Base-by-base conservation (phyloP, 2,329 filamentous ascomycete species). In the Diplocarpon mali region DNA sequence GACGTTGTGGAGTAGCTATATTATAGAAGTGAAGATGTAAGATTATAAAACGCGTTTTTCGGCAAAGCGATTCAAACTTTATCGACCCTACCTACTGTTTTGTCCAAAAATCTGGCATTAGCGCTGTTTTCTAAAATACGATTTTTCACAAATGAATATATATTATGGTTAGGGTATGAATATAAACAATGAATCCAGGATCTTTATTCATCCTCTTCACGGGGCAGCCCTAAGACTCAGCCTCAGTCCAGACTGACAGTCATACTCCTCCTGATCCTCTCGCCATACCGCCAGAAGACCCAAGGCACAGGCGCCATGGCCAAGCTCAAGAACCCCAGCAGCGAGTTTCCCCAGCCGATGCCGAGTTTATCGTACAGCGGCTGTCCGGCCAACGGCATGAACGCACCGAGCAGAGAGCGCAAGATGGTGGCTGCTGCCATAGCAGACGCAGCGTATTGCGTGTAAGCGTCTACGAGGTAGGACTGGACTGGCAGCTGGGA, bases 291-390 rank as follows among this genome's bases (percentile, higher is more conserved):
- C 36, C 42, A 45, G 34, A 50, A 48, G 2, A 46, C 14, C 24
- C 28, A 44, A 10, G 45, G 42, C 9, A 48, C 35, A 9, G 43
- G 45, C 27, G 35, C 40, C 17, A 48, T 36, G 1, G 61, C 66
- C 1, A 73, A 36, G 7, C 68, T 64, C 32, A 73, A 59, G 47
- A 72, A 71, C 0, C 67, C 71, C 14, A 73, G 52, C 38, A 74
- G 46, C 2, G 65, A 67, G 42, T 64, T 69, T 0, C 69, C 69
- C 69, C 69, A 72, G 1, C 64, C 64, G 24, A 63, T 50, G 1
- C 65, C 68, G 11, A 67, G 52, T 3, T 34, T 55, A 1, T 47
- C 51, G 48, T 70, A 73, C 58, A 74, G 57, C 8, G 38, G 34
- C 40, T 27, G 36, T 15, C 42, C 48, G 11, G 39, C 39, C 11